Conservation (phyloP, 2,329 filamentous ascomycete species). For the Sporothrix euskadiensis region DNA sequence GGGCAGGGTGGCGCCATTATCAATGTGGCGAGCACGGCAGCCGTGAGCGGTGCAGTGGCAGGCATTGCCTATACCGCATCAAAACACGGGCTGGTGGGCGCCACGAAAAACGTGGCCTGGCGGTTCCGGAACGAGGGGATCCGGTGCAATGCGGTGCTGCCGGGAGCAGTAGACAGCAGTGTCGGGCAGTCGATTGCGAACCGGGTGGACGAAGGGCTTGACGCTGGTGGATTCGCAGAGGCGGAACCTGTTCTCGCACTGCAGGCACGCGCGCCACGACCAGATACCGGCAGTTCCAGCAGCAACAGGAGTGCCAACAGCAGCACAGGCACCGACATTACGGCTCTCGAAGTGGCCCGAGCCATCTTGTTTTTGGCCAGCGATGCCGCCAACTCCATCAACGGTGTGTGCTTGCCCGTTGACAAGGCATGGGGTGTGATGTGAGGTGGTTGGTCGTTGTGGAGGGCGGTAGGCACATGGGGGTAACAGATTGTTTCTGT, state of each 20-base stretch:
- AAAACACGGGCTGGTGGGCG: constrained; percentile 46
- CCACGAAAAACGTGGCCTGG: constrained; percentile 51
- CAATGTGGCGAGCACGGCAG: constrained; percentile 50
- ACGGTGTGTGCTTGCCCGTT: constrained; percentile 41
- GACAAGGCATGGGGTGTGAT: constrained; percentile 43
- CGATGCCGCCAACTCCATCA: constrained; percentile 42
- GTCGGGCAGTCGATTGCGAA: constrained; percentile 36
- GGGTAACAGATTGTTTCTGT: too few species aligned
- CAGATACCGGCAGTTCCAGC: neutral
- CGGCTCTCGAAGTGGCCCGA: constrained; percentile 40
- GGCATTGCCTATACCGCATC: constrained; percentile 41
- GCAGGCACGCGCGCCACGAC: constrained; percentile 32
- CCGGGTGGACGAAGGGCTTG: constrained; percentile 32
- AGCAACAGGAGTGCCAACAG: constrained; percentile 28
- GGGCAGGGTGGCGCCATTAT: constrained; percentile 47
- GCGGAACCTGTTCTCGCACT: constrained; percentile 39
- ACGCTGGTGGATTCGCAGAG: constrained; percentile 35
- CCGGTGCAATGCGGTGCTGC: constrained; percentile 49
- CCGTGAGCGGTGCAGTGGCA: constrained; percentile 43
- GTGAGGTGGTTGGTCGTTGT: constrained; percentile 26
- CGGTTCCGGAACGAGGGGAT: constrained; percentile 48
- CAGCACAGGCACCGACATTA: constrained; percentile 32
- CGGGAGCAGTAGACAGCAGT: constrained; percentile 39
- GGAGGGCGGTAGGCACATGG: too few species aligned
- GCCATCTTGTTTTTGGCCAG: constrained; percentile 43